These are phyloP conservation scores for Tuber brumale DNA, from an alignment of 495 filamentous ascomycete species.

Conservation along the genomic window DNA sequence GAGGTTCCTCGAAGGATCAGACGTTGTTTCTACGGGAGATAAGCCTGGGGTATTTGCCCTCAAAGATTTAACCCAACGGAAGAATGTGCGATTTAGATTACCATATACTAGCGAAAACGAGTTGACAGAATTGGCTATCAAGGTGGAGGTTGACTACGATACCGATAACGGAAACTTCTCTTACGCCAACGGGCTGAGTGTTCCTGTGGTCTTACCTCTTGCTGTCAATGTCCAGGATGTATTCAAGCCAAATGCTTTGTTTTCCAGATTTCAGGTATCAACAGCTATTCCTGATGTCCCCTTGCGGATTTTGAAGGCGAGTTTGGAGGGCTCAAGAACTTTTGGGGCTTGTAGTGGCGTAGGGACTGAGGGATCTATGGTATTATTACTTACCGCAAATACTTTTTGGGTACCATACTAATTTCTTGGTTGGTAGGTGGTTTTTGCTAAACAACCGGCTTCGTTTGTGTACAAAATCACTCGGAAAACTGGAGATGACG, in stretches of 20 bases:
- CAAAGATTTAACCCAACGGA: constrained; percentile 48
- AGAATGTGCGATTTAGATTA: constrained; percentile 55
- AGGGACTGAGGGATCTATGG: constrained; percentile 49
- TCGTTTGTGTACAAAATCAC: constrained; percentile 76
- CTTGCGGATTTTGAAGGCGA: constrained; percentile 63
- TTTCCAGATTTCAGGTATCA: constrained; percentile 82
- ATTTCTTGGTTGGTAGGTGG: constrained; percentile 40
- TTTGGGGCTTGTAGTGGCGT: constrained; percentile 59
- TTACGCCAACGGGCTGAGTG: constrained; percentile 58
- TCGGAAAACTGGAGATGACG: constrained; percentile 42
- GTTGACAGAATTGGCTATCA: constrained; percentile 62
- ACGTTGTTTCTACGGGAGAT: constrained; percentile 49
- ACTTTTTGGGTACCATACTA: constrained; percentile 29
- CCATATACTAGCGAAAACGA: constrained; percentile 84
- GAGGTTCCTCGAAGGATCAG: constrained; percentile 50
- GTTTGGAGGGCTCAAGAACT: constrained; percentile 60
- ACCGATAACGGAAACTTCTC: constrained; percentile 66
- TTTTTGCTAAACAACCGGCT: constrained; percentile 76
- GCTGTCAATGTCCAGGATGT: constrained; percentile 95
- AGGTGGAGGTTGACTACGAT: constrained; percentile 68
- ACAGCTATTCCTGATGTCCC: constrained; percentile 64
- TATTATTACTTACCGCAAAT: constrained; percentile 1
- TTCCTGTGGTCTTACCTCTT: constrained; percentile 67
- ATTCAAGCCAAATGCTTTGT: constrained; percentile 75
- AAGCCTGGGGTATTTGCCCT: constrained; percentile 65